Evolutionary conservation across 495 filamentous ascomycete species (phyloP).

Genomic region (Rostrohypoxylon terebratum): DNA sequence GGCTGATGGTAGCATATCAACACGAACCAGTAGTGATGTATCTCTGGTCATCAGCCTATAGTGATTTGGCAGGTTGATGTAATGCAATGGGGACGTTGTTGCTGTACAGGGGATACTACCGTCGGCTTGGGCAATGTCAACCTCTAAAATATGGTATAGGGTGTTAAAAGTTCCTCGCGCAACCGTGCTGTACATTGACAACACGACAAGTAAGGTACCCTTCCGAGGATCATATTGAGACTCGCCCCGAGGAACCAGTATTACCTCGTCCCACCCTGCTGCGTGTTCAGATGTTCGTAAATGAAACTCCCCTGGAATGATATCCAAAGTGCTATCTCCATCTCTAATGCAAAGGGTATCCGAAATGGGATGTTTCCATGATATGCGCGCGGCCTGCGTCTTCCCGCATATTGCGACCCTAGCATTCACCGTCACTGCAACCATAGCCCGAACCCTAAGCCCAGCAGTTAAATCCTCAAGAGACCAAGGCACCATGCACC

Average conservation of each 20-base stretch:
- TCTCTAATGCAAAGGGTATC: neutral
- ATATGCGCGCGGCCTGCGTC: neutral
- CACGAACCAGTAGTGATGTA: no score
- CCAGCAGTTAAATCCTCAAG: neutral
- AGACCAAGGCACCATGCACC: neutral
- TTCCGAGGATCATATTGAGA: no score
- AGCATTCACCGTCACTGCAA: neutral
- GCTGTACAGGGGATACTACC: no score
- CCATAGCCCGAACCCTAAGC: neutral
- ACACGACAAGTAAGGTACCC: no score
- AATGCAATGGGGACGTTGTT: no score
- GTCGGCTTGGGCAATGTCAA: no score
- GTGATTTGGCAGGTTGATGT: no score
- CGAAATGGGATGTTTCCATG: neutral
- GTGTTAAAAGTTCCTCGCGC: no score
- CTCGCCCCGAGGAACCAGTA: neutral
- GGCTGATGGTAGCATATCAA: no score
- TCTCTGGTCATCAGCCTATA: no score
- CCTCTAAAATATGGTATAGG: no score
- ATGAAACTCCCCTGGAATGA: neutral
- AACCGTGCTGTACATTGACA: no score
- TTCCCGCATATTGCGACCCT: neutral
- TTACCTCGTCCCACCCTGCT: neutral
- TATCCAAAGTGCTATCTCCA: neutral
- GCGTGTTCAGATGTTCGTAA: neutral